Conservation (phyloP, 768 basidiomycete species). For the Tephrocybe sp. region DNA sequence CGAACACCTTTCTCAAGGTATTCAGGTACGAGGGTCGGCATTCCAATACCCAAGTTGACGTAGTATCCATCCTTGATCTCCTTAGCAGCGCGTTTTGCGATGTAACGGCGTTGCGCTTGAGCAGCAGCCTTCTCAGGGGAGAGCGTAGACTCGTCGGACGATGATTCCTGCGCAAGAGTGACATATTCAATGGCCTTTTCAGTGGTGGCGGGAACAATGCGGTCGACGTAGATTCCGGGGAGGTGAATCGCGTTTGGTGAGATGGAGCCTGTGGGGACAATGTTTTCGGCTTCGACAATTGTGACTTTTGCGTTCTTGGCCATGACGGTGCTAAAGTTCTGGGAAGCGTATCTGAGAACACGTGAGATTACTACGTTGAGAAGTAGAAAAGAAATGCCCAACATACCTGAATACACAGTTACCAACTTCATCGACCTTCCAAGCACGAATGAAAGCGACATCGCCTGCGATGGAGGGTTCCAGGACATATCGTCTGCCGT, state of each 20-base stretch:
- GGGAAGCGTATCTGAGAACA: constrained; percentile 67
- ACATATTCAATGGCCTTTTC: constrained; percentile 78
- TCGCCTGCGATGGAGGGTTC: constrained; percentile 81
- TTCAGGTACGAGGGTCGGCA: constrained; percentile 88
- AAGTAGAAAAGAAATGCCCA: background rate
- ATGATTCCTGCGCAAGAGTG: constrained; percentile 60
- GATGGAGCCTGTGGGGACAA: constrained; percentile 80
- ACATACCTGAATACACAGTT: constrained; percentile 87
- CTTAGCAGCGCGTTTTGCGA: constrained; percentile 85
- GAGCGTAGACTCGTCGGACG: constrained; percentile 24
- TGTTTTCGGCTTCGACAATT: constrained; percentile 92
- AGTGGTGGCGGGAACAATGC: constrained; percentile 76
- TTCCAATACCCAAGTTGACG: constrained; percentile 89
- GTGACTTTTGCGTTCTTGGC: constrained; percentile 87
- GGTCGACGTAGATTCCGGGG: constrained; percentile 86
- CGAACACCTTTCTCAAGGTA: constrained; percentile 69
- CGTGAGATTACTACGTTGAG: background rate
- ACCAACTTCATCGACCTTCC: constrained; percentile 91
- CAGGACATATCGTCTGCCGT: constrained; percentile 79
- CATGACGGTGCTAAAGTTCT: constrained; percentile 89
- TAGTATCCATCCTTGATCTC: constrained; percentile 88
- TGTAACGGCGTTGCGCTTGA: constrained; percentile 62
- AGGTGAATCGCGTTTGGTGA: constrained; percentile 82
- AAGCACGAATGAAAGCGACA: constrained; percentile 84
- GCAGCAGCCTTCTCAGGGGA: constrained; percentile 55